Percentiles rank a stretch among this genome's conserved stretches.
Evolutionary conservation across 2,329 filamentous ascomycete species (phyloP).

Genomic region (Trichoderma simmonsii): DNA sequence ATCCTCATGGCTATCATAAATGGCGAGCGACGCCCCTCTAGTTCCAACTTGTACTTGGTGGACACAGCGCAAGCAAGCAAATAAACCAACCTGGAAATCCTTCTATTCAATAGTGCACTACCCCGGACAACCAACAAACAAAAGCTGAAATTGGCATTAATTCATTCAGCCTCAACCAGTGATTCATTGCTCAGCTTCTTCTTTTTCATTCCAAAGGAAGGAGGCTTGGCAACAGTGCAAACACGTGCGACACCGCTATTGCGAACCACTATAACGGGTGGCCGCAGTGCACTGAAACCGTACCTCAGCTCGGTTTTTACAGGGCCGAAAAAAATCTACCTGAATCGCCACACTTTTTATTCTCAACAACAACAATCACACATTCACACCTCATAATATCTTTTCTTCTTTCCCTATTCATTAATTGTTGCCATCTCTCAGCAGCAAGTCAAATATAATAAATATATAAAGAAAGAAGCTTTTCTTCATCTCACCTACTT

Average conservation of each 20-base stretch:
- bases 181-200: background rate
- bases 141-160: background rate
- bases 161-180: background rate
- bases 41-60: background rate
- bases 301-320: background rate
- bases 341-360: background rate
- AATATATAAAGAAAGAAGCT: background rate
- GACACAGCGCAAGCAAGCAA: background rate
- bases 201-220: background rate
- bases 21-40: background rate
- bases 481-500: background rate
- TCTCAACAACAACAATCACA: background rate
- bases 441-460: background rate
- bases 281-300: background rate
- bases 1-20: background rate
- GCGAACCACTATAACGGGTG: background rate
- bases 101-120: background rate
- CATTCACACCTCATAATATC: background rate
- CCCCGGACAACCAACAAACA: background rate
- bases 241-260: background rate
- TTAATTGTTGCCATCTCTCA: background rate
- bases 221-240: background rate
- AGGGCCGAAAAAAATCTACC: background rate
- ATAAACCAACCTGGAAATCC: background rate
- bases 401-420: background rate